phyloP scores from a whole-genome alignment of 768 basidiomycete genomes.

The Sarcomyxa edulis region DNA sequence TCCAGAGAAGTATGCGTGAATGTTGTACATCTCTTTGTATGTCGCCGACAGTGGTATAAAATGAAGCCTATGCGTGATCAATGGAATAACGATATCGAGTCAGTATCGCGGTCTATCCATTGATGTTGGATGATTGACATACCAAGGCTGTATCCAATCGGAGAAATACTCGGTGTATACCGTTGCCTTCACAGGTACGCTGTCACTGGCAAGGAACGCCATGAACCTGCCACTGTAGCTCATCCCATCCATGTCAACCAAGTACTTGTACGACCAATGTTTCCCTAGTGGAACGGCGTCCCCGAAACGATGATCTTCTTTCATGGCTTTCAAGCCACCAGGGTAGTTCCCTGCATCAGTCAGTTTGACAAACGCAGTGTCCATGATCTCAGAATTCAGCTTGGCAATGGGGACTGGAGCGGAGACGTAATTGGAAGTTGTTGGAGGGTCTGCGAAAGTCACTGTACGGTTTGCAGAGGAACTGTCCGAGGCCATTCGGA shows the following conservation, averaged over 20 bases:
- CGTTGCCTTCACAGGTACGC: slow-evolving; percentile 85
- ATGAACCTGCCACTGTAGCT: slow-evolving; percentile 90
- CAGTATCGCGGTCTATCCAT: not conserved
- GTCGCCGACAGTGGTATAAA: slow-evolving; percentile 87
- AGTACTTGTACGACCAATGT: slow-evolving; percentile 92
- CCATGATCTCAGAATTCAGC: slow-evolving; percentile 81
- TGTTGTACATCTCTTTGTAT: slow-evolving; percentile 91
- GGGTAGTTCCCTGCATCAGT: slow-evolving; percentile 70
- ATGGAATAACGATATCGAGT: not conserved
- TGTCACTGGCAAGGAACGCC: slow-evolving; percentile 80
- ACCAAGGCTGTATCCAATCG: slow-evolving; percentile 90
- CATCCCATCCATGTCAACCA: slow-evolving; percentile 93
- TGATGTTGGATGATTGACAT: too few species aligned
- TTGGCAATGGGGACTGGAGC: slow-evolving; percentile 50
- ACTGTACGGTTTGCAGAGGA: slow-evolving; percentile 53
- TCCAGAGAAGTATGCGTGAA: slow-evolving; percentile 91
- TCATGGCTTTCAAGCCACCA: slow-evolving; percentile 64
- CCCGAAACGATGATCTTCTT: slow-evolving; percentile 60
- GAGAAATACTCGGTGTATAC: slow-evolving; percentile 89
- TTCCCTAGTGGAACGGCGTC: slow-evolving; percentile 76
- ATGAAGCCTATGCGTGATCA: slow-evolving; percentile 63
- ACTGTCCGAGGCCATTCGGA: slow-evolving; percentile 69
- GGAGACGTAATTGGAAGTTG: slow-evolving; percentile 52
- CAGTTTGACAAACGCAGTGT: slow-evolving; percentile 78
- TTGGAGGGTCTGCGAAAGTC: slow-evolving; percentile 63